phyloP scores from a whole-genome alignment of 768 basidiomycete species.

The Pseudohyphozyma bogoriensis region DNA sequence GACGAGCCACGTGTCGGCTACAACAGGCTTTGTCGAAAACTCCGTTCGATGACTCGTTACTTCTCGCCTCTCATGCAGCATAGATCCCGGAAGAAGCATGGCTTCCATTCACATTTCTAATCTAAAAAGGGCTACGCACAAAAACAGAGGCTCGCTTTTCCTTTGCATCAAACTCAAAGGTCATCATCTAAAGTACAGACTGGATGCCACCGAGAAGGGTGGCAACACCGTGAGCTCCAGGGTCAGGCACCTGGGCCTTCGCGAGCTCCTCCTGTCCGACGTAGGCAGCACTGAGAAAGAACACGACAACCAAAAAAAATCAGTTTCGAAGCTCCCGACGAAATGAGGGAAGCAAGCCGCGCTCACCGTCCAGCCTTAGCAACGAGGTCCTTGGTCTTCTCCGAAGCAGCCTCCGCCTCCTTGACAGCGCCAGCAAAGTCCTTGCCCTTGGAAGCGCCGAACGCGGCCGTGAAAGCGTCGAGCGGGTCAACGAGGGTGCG shows the following conservation, averaged over 20 bases:
- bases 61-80: too few relatives aligned
- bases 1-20: too few relatives aligned
- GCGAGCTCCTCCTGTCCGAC: slow-evolving; percentile 39
- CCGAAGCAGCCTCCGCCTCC: slow-evolving; percentile 36
- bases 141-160: too few relatives aligned
- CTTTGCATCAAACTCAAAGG: not conserved
- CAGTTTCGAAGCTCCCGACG: too few relatives aligned
- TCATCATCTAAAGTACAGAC: not conserved
- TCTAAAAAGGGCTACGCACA: too few relatives aligned
- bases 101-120: too few relatives aligned
- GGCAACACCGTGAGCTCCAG: slow-evolving; percentile 39
- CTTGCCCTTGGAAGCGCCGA: slow-evolving; percentile 30
- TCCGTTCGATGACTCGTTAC: too few relatives aligned
- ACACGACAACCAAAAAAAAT: too few relatives aligned
- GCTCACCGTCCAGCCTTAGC: slow-evolving; percentile 42
- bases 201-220: slow-evolving; percentile 28
- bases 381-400: slow-evolving; percentile 38
- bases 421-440: slow-evolving; percentile 35
- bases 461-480: slow-evolving; percentile 37
- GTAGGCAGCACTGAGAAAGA: slow-evolving; percentile 39
- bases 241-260: slow-evolving; percentile 39
- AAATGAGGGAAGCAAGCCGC: too few relatives aligned
- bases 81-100: too few relatives aligned
- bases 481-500: slow-evolving; percentile 42
- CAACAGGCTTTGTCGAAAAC: too few relatives aligned